Percentiles rank a stretch among this genome's conserved stretches.
phyloP scores from a whole-genome alignment of 2,329 filamentous ascomycete species.

The Lithohypha guttulata region DNA sequence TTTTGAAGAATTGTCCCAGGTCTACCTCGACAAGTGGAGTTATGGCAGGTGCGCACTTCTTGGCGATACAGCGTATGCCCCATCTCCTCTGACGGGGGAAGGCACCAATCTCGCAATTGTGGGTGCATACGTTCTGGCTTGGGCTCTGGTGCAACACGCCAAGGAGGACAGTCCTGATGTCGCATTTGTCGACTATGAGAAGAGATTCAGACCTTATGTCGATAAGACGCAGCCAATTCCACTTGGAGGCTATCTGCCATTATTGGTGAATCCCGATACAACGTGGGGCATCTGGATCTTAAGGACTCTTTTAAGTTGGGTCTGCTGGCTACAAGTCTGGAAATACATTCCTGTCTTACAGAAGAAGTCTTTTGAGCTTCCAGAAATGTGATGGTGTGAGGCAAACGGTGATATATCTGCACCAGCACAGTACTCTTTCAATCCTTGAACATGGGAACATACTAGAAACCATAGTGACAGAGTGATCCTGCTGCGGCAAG shows the following conservation, averaged over 20 bases:
- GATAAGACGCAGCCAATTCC: constrained; percentile 14
- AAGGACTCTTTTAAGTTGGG: constrained; percentile 28
- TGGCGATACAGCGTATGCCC: constrained; percentile 37
- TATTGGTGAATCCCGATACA: constrained; percentile 17
- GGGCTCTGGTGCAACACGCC: constrained; percentile 29
- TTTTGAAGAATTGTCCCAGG: constrained; percentile 30
- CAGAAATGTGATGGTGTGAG: constrained; percentile 3
- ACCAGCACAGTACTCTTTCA: background rate
- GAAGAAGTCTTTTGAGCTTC: constrained; percentile 20
- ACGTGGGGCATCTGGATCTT: constrained; percentile 16
- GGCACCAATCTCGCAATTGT: constrained; percentile 29
- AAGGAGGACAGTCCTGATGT: background rate
- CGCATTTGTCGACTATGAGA: constrained; percentile 13
- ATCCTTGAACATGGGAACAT: too few species aligned
- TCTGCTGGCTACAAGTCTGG: constrained; percentile 38
- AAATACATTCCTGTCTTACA: constrained; percentile 29
- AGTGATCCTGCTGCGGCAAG: too few species aligned
- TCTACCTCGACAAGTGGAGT: constrained; percentile 25
- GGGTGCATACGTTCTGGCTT: constrained; percentile 46
- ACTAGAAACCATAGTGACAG: too few species aligned
- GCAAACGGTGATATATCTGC: too few species aligned
- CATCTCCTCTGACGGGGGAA: constrained; percentile 26
- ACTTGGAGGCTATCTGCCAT: constrained; percentile 11
- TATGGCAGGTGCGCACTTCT: constrained; percentile 36
- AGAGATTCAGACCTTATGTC: constrained; percentile 12